These are phyloP conservation scores for Microdochium trichocladiopsis DNA, from an alignment of 2,329 filamentous ascomycete genomes.

Conservation along the genomic window DNA sequence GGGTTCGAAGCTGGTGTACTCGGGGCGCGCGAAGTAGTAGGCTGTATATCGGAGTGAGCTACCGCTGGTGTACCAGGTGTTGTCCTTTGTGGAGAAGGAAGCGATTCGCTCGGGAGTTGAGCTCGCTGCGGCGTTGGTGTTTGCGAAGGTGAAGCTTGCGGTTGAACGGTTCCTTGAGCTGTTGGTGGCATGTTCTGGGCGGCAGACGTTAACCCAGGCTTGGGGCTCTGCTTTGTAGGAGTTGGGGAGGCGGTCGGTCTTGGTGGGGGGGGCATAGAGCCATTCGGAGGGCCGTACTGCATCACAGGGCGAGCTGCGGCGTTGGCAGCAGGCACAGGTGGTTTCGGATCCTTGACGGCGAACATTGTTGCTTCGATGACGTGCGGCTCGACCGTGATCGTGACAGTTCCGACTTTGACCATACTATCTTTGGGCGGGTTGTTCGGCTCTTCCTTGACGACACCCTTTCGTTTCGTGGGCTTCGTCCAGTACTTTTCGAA, in stretches of 20 bases:
- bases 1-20: neutral
- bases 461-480: conserved; percentile 60
- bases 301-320: conserved; percentile 45
- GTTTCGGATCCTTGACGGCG: conserved; percentile 59
- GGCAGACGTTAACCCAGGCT: neutral
- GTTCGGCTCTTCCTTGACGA: conserved; percentile 53
- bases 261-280: conserved; percentile 48
- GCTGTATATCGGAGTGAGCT: neutral
- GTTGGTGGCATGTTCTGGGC: neutral
- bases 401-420: conserved; percentile 65
- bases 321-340: conserved; percentile 29
- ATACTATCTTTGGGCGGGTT: conserved; percentile 67
- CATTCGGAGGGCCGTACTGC: conserved; percentile 60
- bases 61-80: neutral
- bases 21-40: neutral
- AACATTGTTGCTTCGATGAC: conserved; percentile 71
- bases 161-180: neutral
- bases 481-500: conserved; percentile 77
- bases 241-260: conserved; percentile 22
- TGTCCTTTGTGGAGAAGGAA: neutral
- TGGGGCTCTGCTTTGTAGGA: neutral
- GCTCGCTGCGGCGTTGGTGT: conserved; percentile 6
- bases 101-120: conserved; percentile 2
- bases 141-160: conserved; percentile 5
- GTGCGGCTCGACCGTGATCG: conserved; percentile 73